Conservation (phyloP, 345 rosid species). For the Syzygium aqueum region DNA sequence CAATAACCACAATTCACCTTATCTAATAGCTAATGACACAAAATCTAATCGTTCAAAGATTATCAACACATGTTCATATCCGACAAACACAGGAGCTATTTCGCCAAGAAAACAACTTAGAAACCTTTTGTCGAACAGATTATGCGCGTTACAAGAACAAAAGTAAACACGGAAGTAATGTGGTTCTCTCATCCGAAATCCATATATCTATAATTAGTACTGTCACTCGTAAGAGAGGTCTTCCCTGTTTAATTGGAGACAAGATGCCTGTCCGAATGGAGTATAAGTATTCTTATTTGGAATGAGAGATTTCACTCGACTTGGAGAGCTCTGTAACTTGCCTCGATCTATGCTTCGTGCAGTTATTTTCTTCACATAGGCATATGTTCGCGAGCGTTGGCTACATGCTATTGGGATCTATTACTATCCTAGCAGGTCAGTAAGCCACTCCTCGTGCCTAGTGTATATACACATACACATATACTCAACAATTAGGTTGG, state of each 20-base stretch:
- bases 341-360: not conserved
- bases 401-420: constrained; percentile 56
- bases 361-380: constrained; percentile 72
- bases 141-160: too few species aligned
- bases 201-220: not conserved
- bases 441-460: not conserved
- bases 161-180: too few species aligned
- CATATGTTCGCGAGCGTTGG: constrained; percentile 72
- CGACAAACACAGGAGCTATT: too few species aligned
- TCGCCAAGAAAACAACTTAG: too few species aligned
- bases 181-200: too few species aligned
- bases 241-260: not conserved
- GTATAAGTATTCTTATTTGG: not conserved
- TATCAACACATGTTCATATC: too few species aligned
- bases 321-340: not conserved
- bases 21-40: not conserved
- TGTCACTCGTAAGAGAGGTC: not conserved
- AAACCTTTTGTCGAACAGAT: too few species aligned
- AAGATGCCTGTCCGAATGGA: not conserved
- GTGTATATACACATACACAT: too few species aligned
- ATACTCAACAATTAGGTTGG: too few species aligned
- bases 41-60: too few species aligned
- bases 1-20: constrained; percentile 9
- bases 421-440: constrained; percentile 71
- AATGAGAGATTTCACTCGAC: not conserved